Conservation (phyloP, 495 filamentous ascomycete species). For the Hypoxylon cercidicola region DNA sequence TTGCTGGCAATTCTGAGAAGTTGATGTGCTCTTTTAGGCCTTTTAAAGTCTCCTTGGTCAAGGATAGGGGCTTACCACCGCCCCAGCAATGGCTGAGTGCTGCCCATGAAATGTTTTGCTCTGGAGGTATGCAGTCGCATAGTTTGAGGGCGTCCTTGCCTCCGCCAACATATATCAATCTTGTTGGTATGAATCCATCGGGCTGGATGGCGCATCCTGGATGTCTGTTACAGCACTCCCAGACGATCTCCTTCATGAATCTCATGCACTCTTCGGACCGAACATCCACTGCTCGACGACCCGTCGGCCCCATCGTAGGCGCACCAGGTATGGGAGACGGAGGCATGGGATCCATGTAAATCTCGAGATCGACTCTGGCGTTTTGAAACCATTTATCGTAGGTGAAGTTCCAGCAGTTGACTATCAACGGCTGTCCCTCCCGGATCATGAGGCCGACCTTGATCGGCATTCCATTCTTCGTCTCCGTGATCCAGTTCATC, state of each 20-base stretch:
- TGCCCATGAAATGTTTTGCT: slow-evolving; percentile 27
- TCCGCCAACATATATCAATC: slow-evolving; percentile 27
- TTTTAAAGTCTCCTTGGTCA: slow-evolving; percentile 17
- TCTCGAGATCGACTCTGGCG: slow-evolving; percentile 27
- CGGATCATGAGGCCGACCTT: slow-evolving; percentile 28
- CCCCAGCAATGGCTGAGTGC: slow-evolving; percentile 49
- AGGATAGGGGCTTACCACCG: slow-evolving; percentile 16
- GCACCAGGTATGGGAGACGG: slow-evolving; percentile 24
- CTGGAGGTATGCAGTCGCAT: slow-evolving; percentile 6
- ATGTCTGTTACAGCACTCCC: slow-evolving; percentile 23
- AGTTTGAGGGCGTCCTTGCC: slow-evolving; percentile 23
- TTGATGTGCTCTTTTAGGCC: slow-evolving; percentile 22
- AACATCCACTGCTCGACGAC: slow-evolving; percentile 17
- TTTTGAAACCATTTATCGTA: slow-evolving; percentile 36
- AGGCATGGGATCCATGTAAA: slow-evolving; percentile 30
- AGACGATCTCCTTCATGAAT: slow-evolving; percentile 30
- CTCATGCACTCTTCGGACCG: slow-evolving; percentile 25
- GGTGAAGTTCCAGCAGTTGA: slow-evolving; percentile 36
- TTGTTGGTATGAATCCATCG: slow-evolving; percentile 20
- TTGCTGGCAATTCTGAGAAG: slow-evolving; percentile 26
- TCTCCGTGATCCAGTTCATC: slow-evolving; percentile 35
- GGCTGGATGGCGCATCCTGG: slow-evolving; percentile 4
- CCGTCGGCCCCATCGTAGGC: slow-evolving; percentile 14
- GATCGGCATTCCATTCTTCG: slow-evolving; percentile 29
- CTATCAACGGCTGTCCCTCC: slow-evolving; percentile 24